Percentiles rank a stretch among this genome's conserved stretches.
phyloP scores from a whole-genome alignment of 805 yeast genomes.

The Candida manassasensis region DNA sequence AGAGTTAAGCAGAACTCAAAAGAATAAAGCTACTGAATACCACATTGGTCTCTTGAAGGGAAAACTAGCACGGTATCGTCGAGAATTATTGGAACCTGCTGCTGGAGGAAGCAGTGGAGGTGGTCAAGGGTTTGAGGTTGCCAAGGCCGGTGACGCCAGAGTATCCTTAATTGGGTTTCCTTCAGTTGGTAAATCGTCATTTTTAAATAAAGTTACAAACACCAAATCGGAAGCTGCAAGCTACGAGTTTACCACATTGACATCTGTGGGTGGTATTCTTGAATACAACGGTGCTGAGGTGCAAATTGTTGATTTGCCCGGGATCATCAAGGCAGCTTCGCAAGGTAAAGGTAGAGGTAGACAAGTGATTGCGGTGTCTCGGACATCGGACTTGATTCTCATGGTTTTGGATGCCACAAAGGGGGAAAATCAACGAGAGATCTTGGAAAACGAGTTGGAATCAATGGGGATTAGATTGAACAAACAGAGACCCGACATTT shows the following conservation, averaged over 20 bases:
- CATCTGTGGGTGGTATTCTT: slow-evolving; percentile 94
- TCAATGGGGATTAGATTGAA: slow-evolving; percentile 91
- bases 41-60: slow-evolving; percentile 94
- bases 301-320: slow-evolving; percentile 96
- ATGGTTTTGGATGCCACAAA: slow-evolving; percentile 97
- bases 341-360: slow-evolving; percentile 98
- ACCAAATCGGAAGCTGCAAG: slow-evolving; percentile 94
- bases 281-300: slow-evolving; percentile 96
- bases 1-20: slow-evolving; percentile 92
- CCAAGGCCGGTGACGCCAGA: slow-evolving; percentile 94
- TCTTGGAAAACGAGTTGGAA: slow-evolving; percentile 84
- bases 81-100: slow-evolving; percentile 87
- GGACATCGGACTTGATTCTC: slow-evolving; percentile 86
- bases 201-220: slow-evolving; percentile 82
- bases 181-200: slow-evolving; percentile 93
- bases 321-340: slow-evolving; percentile 93
- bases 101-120: slow-evolving; percentile 70
- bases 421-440: slow-evolving; percentile 81
- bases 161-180: slow-evolving; percentile 96
- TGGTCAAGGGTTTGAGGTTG: slow-evolving; percentile 90
- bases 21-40: slow-evolving; percentile 96
- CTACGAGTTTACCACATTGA: slow-evolving; percentile 91
- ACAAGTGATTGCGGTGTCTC: slow-evolving; percentile 93
- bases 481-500: slow-evolving; percentile 73
- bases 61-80: slow-evolving; percentile 85